Evolutionary conservation across 169 alveolate species (phyloP).

Genomic region (Cryptosporidium xiaoi): DNA sequence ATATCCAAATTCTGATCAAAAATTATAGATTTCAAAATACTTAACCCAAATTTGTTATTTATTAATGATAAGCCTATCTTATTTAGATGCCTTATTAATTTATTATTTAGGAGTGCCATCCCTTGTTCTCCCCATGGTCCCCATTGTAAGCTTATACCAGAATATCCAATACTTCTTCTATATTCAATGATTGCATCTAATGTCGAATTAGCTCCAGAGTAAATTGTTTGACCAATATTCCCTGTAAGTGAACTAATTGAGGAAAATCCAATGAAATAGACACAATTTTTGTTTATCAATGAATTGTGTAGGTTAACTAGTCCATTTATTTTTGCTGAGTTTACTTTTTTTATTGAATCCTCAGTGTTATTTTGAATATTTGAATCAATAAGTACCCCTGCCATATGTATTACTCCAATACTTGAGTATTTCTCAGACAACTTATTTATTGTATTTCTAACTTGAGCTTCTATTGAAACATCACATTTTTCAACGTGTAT

Average conservation of each 20-base stretch:
- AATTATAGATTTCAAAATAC: slow-evolving; percentile 18
- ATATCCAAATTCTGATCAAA: background rate
- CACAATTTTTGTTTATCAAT: slow-evolving; percentile 28
- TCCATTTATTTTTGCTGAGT: slow-evolving; percentile 39
- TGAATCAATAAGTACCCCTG: slow-evolving; percentile 46
- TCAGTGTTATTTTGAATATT: slow-evolving; percentile 25
- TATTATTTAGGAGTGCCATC: slow-evolving; percentile 56
- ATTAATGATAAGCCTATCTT: slow-evolving; percentile 26
- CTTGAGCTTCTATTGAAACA: slow-evolving; percentile 6
- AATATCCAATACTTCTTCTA: slow-evolving; percentile 39
- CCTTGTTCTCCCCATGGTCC: slow-evolving; percentile 76
- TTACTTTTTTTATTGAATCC: slow-evolving; percentile 1
- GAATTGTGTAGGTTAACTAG: slow-evolving; percentile 50
- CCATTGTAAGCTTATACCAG: slow-evolving; percentile 72
- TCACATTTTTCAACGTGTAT: slow-evolving; percentile 43
- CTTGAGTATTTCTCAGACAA: slow-evolving; percentile 14
- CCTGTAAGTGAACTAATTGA: slow-evolving; percentile 64
- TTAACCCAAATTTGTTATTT: slow-evolving; percentile 30
- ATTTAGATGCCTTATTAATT: slow-evolving; percentile 2
- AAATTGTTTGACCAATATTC: slow-evolving; percentile 64
- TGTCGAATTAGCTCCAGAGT: slow-evolving; percentile 63
- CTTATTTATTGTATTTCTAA: slow-evolving; percentile 1
- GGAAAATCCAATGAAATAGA: slow-evolving; percentile 64
- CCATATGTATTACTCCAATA: slow-evolving; percentile 54
- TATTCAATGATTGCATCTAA: slow-evolving; percentile 49